Percentiles rank a stretch among this genome's conserved stretches.
Conservation (phyloP, 495 filamentous ascomycete species). For the Lentithecium fluviatile region DNA sequence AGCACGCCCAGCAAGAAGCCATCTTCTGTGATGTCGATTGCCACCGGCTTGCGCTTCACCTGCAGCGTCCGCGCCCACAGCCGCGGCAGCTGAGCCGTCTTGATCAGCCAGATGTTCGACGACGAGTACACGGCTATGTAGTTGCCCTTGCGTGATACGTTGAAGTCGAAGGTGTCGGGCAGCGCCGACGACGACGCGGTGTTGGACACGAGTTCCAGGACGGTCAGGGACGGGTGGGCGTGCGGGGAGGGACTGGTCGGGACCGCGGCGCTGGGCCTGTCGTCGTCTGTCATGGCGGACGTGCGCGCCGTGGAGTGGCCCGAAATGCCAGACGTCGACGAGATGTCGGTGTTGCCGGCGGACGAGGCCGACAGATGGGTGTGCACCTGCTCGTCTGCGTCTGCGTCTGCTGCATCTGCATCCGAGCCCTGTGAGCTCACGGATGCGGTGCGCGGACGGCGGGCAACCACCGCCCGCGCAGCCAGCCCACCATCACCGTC, state of each 20-base stretch:
- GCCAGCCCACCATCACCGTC: neutral
- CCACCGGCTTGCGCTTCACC: slow-evolving; percentile 71
- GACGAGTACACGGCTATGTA: slow-evolving; percentile 32
- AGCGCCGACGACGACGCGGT: slow-evolving; percentile 36
- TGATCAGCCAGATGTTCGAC: slow-evolving; percentile 35
- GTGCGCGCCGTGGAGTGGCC: slow-evolving; percentile 33
- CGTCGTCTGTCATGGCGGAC: slow-evolving; percentile 31
- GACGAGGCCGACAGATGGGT: slow-evolving; percentile 28
- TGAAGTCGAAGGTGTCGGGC: slow-evolving; percentile 36
- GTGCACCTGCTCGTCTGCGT: slow-evolving; percentile 25
- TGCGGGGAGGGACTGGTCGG: slow-evolving; percentile 15
- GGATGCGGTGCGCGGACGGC: slow-evolving; percentile 17
- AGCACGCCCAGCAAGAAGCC: slow-evolving; percentile 75
- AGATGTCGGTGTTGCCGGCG: slow-evolving; percentile 21
- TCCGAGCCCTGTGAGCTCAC: neutral
- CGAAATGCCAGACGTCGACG: slow-evolving; percentile 27
- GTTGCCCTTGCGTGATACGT: slow-evolving; percentile 33
- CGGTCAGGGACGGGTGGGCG: slow-evolving; percentile 24
- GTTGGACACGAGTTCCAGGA: slow-evolving; percentile 35
- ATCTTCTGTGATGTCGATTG: slow-evolving; percentile 77
- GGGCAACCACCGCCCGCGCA: neutral
- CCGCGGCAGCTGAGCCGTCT: slow-evolving; percentile 28
- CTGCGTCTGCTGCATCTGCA: slow-evolving; percentile 8
- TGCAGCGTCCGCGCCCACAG: slow-evolving; percentile 52
- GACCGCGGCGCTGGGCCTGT: slow-evolving; percentile 13